Base-by-base conservation (phyloP, 441 rosid genomes). In the Adansonia madagascariensis region DNA sequence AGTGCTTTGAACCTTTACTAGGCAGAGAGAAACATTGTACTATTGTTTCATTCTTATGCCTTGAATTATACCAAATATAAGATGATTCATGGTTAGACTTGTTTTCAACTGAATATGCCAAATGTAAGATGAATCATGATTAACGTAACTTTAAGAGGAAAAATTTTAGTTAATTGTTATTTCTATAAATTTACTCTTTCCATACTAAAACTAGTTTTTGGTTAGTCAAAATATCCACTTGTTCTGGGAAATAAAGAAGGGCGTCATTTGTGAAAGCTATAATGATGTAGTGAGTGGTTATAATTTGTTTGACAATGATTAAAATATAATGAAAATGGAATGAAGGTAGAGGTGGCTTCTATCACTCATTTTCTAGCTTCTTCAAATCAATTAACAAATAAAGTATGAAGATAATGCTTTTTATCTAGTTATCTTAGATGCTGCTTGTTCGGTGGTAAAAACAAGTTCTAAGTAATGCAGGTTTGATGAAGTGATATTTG, bases 21-120 rank as follows among this genome's bases (percentile, higher is more conserved):
- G 24, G 46, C 18, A 65, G 0, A 50, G 73, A n/a, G 82, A 79
- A 69, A 71, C 9, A 17, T 53, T 52, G 24, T 78, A 17, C 71
- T 43, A 9, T 57, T 41, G 56, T 8, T 52, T 66, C 67, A 3
- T 67, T 47, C n/a, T 56, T 74, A 12, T 70, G 50, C 55, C 75
- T 44, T 20, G 49, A 63, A 39, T 57, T 56, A 17, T 53, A n/a
- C 10, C 46, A 15, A 17, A 31, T 27, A 43, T 53, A 27, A 61
- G n/a, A 27, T 27, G 56, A 55, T 44, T 41, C 35, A 4, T 46
- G 3, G 10, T 46, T 44, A 56, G 67, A 73, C 12, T 15, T 50
- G 22, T 47, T 63, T 6, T 15, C n/a, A 50, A 11, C 59, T 17
- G 41, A 61, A 3, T 41, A 41, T 41, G 44, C 44, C 44, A 41